These are phyloP conservation scores for Microcera coccophila DNA, from an alignment of 2,329 filamentous ascomycete genomes.

Conservation along the genomic window DNA sequence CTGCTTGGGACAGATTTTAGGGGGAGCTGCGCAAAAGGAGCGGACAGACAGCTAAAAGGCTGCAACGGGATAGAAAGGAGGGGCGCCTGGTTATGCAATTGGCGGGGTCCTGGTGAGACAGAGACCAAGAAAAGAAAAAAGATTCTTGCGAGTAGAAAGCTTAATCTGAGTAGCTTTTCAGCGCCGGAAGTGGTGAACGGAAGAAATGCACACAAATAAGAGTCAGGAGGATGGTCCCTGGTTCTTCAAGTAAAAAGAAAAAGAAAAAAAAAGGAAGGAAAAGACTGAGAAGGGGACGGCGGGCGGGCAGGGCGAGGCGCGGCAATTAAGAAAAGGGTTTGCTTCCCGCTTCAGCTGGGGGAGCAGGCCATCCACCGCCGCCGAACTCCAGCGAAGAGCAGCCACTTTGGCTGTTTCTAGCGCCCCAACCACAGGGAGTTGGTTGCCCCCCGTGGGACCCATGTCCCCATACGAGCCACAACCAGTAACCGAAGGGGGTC, in stretches of 20 bases:
- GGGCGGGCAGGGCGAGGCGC: conserved; percentile 22
- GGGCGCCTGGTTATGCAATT: conserved; percentile 35
- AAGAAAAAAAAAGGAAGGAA: conserved; percentile 3
- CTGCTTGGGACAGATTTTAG: conserved; percentile 30
- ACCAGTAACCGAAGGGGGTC: no score
- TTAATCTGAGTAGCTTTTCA: conserved; percentile 16
- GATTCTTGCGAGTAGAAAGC: conserved; percentile 15
- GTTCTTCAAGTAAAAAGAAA: conserved; percentile 19
- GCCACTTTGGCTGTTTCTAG: conserved; percentile 4
- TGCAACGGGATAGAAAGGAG: conserved; percentile 29
- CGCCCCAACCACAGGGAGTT: neutral
- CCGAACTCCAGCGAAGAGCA: conserved; percentile 19
- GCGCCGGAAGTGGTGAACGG: conserved; percentile 18
- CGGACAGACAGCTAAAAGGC: conserved; percentile 33
- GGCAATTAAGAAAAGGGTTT: conserved; percentile 31
- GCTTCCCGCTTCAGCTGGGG: no score
- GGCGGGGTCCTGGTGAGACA: conserved; percentile 28
- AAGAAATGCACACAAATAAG: conserved; percentile 9
- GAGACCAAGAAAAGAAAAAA: conserved; percentile 31
- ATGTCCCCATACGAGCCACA: no score
- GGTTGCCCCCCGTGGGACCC: neutral
- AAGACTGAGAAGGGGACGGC: neutral
- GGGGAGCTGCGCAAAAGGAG: conserved; percentile 39
- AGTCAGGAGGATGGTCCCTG: conserved; percentile 6
- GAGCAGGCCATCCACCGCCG: conserved; percentile 26